These are phyloP conservation scores for Cronartium quercuum DNA, from an alignment of 1,284 basidiomycete genomes.

Conservation along the genomic window DNA sequence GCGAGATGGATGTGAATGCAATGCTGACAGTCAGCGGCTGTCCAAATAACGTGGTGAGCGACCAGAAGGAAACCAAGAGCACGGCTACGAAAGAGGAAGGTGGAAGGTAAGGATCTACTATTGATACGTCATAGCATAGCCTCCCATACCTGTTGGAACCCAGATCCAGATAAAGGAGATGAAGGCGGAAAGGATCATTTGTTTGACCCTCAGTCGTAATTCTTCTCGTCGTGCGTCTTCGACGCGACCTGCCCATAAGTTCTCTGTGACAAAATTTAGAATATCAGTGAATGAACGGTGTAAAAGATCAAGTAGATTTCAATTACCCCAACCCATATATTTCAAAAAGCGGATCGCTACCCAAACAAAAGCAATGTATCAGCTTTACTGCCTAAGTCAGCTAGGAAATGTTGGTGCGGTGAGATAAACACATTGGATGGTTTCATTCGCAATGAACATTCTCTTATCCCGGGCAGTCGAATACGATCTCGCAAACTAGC, in stretches of 20 bases:
- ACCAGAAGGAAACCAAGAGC: slow-evolving; percentile 44
- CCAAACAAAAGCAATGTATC: not conserved
- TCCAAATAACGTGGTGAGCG: slow-evolving; percentile 50
- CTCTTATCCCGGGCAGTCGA: slow-evolving; percentile 35
- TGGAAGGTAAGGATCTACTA: too few relatives aligned
- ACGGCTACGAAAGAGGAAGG: not conserved
- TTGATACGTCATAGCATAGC: too few relatives aligned
- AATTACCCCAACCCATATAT: slow-evolving; percentile 51
- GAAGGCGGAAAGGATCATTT: slow-evolving; percentile 58
- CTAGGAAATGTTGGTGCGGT: not conserved
- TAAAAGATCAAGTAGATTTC: not conserved
- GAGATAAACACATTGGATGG: slow-evolving; percentile 27
- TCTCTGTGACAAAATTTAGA: slow-evolving; percentile 51
- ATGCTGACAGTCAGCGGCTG: slow-evolving; percentile 36
- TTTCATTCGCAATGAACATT: slow-evolving; percentile 33
- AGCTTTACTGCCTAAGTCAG: not conserved
- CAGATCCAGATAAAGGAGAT: slow-evolving; percentile 52
- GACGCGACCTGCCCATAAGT: slow-evolving; percentile 27
- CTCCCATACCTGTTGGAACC: slow-evolving; percentile 6
- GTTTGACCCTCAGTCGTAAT: slow-evolving; percentile 53
- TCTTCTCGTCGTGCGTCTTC: slow-evolving; percentile 25
- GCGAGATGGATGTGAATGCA: slow-evolving; percentile 38
- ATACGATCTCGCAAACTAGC: slow-evolving; percentile 17
- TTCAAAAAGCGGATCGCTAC: slow-evolving; percentile 38
- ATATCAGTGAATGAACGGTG: not conserved